Conservation (phyloP, 345 rosid genomes). For the Populus simonii region DNA sequence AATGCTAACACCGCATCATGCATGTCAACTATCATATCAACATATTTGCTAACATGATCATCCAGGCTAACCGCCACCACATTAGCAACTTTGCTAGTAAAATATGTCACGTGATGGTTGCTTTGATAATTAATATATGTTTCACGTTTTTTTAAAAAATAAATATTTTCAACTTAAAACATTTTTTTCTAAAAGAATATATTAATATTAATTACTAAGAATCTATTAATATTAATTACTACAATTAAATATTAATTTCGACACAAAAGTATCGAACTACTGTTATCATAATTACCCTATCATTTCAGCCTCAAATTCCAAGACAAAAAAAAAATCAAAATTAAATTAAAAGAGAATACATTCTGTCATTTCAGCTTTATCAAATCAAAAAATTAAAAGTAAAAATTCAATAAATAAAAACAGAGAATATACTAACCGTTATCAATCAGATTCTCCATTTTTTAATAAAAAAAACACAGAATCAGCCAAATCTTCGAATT, state of each 20-base stretch:
- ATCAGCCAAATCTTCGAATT: background rate
- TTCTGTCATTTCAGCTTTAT: background rate
- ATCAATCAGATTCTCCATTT: background rate
- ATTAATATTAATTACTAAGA: background rate
- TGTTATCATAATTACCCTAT: background rate
- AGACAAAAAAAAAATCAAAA: background rate
- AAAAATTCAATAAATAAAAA: background rate
- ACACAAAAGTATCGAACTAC: too few species aligned
- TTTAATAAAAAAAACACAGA: background rate
- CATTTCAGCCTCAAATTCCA: background rate
- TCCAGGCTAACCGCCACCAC: background rate
- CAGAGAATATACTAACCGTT: background rate
- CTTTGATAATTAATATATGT: too few species aligned
- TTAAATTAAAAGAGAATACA: background rate
- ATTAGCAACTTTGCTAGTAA: background rate
- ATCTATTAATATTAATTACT: background rate
- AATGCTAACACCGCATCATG: too few species aligned
- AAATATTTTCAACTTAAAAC: too few species aligned
- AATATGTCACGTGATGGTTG: too few species aligned
- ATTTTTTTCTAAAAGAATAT: background rate
- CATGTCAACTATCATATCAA: background rate
- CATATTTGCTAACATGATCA: background rate
- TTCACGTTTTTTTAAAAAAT: too few species aligned
- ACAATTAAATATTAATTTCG: background rate
- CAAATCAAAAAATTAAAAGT: too few species aligned